A percentile compares a stretch with the other conserved stretches of the same genome.
Evolutionary conservation across 2,329 filamentous ascomycete genomes (phyloP).

Genomic region (Beauveria scarabaeidicola): DNA sequence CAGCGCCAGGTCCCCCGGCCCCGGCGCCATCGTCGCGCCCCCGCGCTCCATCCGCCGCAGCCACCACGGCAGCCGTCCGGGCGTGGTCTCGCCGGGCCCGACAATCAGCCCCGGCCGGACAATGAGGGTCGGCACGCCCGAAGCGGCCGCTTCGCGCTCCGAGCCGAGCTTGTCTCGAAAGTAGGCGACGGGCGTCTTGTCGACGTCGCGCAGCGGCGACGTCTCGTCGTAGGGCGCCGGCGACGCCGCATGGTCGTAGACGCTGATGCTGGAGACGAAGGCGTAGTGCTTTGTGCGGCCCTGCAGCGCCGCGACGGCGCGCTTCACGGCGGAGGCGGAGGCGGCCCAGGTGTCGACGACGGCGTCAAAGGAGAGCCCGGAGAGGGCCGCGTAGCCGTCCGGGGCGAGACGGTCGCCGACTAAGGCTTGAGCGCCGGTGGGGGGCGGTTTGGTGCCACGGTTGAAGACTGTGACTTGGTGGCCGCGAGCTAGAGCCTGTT

Average conservation of each 20-base stretch:
- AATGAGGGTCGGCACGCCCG: constrained; percentile 8
- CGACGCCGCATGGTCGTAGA: constrained; percentile 10
- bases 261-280: constrained; percentile 15
- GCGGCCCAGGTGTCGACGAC: constrained; percentile 16
- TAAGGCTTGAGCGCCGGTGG: constrained; percentile 10
- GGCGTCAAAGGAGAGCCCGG: constrained; percentile 12
- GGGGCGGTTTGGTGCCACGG: constrained; percentile 11
- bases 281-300: constrained; percentile 14
- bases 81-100: constrained; percentile 6
- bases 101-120: constrained; percentile 10
- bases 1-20: constrained; percentile 4
- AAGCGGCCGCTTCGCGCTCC: background rate
- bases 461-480: constrained; percentile 14
- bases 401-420: constrained; percentile 14
- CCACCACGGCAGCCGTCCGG: constrained; percentile 10
- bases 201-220: constrained; percentile 9
- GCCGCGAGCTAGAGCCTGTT: constrained; percentile 13
- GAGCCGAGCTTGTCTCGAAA: constrained; percentile 9
- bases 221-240: constrained; percentile 9
- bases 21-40: constrained; percentile 11
- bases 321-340: constrained; percentile 12
- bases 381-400: constrained; percentile 7
- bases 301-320: constrained; percentile 12
- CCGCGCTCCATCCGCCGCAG: constrained; percentile 9
- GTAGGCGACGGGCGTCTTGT: background rate